Conservation (phyloP, 1,284 basidiomycete species). For the Malassezia nana region DNA sequence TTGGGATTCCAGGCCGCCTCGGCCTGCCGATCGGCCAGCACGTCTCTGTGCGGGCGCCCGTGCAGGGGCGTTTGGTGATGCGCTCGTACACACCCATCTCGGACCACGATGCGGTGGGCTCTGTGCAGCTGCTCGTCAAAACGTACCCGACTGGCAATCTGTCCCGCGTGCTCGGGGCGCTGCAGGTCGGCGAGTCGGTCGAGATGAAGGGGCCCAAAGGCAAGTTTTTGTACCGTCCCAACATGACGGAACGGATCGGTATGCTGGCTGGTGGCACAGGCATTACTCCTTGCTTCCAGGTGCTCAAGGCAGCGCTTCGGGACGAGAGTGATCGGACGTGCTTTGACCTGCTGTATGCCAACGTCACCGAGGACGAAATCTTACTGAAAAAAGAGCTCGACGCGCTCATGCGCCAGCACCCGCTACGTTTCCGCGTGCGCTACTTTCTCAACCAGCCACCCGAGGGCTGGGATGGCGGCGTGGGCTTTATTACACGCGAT, state of each 20-base stretch:
- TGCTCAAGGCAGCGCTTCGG: constrained; percentile 78
- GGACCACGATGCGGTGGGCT: constrained; percentile 78
- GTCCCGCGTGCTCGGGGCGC: constrained; percentile 66
- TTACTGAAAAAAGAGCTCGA: constrained; percentile 77
- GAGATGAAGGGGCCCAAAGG: constrained; percentile 92
- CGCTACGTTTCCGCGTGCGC: constrained; percentile 61
- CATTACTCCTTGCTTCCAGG: constrained; percentile 75
- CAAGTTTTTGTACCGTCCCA: constrained; percentile 54
- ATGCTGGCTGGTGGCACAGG: constrained; percentile 93
- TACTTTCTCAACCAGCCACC: constrained; percentile 88
- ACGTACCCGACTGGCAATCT: constrained; percentile 94
- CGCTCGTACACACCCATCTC: constrained; percentile 92
- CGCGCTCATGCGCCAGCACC: constrained; percentile 60
- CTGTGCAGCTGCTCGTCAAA: constrained; percentile 96
- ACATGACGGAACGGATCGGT: constrained; percentile 57
- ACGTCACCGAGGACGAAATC: constrained; percentile 57
- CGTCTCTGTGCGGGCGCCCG: constrained; percentile 79
- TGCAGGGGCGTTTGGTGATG: constrained; percentile 77
- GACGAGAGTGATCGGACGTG: constrained; percentile 73
- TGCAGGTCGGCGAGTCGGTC: constrained; percentile 59
- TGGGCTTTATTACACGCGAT: constrained; percentile 87
- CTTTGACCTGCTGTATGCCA: constrained; percentile 91
- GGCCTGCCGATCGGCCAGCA: constrained; percentile 95
- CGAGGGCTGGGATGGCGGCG: constrained; percentile 68
- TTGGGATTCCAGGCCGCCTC: constrained; percentile 64